Conservation (phyloP, 108 stramenopile species). For the Cylindrotheca closterium region DNA sequence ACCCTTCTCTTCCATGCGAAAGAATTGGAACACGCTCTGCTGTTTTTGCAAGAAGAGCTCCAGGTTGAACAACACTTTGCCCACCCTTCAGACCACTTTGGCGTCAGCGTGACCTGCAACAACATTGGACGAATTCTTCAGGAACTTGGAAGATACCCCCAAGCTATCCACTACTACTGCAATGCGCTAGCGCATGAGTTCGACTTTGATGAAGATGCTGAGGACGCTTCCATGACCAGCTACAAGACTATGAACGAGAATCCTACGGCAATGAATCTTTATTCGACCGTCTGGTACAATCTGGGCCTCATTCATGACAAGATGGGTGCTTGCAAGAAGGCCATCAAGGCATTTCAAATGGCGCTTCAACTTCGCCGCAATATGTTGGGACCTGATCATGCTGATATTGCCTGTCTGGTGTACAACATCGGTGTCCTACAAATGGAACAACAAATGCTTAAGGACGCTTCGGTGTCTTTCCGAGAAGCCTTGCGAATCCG, state of each 20-base stretch:
- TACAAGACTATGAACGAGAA: not conserved
- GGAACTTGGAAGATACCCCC: constrained; percentile 37
- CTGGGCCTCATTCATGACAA: constrained; percentile 52
- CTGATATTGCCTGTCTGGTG: constrained; percentile 51
- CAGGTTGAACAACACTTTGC: constrained; percentile 34
- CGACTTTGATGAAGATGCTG: not conserved
- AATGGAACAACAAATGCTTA: constrained; percentile 47
- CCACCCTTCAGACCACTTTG: constrained; percentile 15
- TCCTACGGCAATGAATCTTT: constrained; percentile 31
- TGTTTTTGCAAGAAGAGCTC: constrained; percentile 49
- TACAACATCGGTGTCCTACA: constrained; percentile 58
- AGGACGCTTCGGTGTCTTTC: constrained; percentile 44
- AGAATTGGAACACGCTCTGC: constrained; percentile 39
- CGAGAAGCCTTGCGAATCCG: constrained; percentile 44
- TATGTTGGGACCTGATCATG: constrained; percentile 45
- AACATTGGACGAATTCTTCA: constrained; percentile 58
- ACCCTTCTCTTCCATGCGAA: constrained; percentile 45
- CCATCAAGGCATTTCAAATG: constrained; percentile 44
- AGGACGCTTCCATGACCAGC: not conserved
- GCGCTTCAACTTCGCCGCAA: constrained; percentile 39
- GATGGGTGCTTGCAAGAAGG: constrained; percentile 39
- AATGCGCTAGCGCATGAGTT: constrained; percentile 19
- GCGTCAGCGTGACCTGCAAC: constrained; percentile 51
- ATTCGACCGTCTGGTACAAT: constrained; percentile 58
- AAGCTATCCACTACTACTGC: constrained; percentile 51